Percentiles rank a stretch among this genome's conserved stretches.
phyloP scores from a whole-genome alignment of 1,284 basidiomycete genomes.

The Hortiboletus rubellus region DNA sequence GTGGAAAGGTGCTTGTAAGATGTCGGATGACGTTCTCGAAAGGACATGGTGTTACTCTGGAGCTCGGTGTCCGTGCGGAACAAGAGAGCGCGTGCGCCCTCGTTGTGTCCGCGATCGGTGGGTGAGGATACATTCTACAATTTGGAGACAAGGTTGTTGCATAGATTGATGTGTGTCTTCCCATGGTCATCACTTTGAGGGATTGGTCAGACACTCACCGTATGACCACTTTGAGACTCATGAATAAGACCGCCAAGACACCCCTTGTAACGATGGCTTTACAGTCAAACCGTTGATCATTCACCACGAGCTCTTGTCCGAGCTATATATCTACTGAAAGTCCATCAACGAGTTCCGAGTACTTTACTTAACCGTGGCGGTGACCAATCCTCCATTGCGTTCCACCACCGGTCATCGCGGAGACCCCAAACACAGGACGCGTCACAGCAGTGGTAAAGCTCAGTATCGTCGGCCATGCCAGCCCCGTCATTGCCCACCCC shows the following conservation, averaged over 20 bases:
- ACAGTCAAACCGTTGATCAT: conserved; percentile 8
- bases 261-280: conserved; percentile 10
- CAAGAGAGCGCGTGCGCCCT: conserved; percentile 83
- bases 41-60: conserved; percentile 93
- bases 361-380: conserved; percentile 11
- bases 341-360: background rate
- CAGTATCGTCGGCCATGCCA: conserved; percentile 32
- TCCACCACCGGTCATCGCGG: conserved; percentile 6
- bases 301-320: conserved; percentile 1
- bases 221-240: conserved; percentile 3
- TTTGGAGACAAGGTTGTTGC: conserved; percentile 3
- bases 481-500: conserved; percentile 58
- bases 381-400: conserved; percentile 17
- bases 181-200: conserved; percentile 5
- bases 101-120: conserved; percentile 88
- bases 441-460: background rate
- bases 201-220: background rate
- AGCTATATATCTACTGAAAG: background rate
- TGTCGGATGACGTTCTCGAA: conserved; percentile 94
- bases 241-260: conserved; percentile 15
- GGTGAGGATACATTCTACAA: conserved; percentile 39
- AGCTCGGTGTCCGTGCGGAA: conserved; percentile 92
- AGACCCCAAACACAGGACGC: conserved; percentile 18
- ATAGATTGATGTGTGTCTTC: conserved; percentile 9
- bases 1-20: conserved; percentile 90